phyloP scores from a whole-genome alignment of 768 basidiomycete species.

The Kwoniella shandongensis region DNA sequence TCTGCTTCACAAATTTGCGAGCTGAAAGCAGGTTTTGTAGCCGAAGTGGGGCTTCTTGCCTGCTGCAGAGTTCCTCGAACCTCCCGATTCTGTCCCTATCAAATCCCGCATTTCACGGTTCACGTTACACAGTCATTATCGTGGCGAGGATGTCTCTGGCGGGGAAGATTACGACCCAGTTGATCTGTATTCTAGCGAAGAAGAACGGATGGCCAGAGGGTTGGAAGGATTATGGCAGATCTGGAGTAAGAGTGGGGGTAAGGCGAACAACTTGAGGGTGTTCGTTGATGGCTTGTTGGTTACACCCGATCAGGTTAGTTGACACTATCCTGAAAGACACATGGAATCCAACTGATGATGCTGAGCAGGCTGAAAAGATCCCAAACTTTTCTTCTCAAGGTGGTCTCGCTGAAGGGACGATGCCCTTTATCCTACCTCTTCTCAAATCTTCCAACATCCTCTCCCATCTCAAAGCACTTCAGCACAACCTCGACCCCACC shows the following conservation, averaged over 20 bases:
- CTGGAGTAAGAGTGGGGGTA: slow-evolving; percentile 68
- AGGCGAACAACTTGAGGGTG: slow-evolving; percentile 76
- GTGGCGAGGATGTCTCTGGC: slow-evolving; percentile 48
- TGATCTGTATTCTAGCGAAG: slow-evolving; percentile 78
- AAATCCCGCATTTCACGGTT: slow-evolving; percentile 81
- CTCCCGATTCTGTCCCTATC: slow-evolving; percentile 57
- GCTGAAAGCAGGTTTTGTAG: slow-evolving; percentile 55
- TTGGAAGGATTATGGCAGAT: slow-evolving; percentile 68
- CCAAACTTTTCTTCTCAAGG: slow-evolving; percentile 14
- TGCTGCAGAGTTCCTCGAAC: slow-evolving; percentile 62
- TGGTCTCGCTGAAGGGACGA: slow-evolving; percentile 1
- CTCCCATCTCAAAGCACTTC: slow-evolving; percentile 63
- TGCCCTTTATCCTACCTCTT: slow-evolving; percentile 19
- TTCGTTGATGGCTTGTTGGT: slow-evolving; percentile 69
- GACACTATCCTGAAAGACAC: no score
- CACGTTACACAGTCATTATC: slow-evolving; percentile 73
- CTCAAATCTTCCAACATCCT: slow-evolving; percentile 53
- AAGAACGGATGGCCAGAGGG: slow-evolving; percentile 64
- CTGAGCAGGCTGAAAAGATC: slow-evolving; percentile 12
- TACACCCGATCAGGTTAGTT: slow-evolving; percentile 62
- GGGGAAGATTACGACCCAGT: slow-evolving; percentile 71
- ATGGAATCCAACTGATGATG: not conserved
- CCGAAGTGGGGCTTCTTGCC: slow-evolving; percentile 98
- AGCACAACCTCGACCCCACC: slow-evolving; percentile 73
- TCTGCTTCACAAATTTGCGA: no score